Evolutionary conservation across 2,329 filamentous ascomycete species (phyloP), one percentile per base, ranked within the genome.

Genomic region (Trichoderma sp.): DNA sequence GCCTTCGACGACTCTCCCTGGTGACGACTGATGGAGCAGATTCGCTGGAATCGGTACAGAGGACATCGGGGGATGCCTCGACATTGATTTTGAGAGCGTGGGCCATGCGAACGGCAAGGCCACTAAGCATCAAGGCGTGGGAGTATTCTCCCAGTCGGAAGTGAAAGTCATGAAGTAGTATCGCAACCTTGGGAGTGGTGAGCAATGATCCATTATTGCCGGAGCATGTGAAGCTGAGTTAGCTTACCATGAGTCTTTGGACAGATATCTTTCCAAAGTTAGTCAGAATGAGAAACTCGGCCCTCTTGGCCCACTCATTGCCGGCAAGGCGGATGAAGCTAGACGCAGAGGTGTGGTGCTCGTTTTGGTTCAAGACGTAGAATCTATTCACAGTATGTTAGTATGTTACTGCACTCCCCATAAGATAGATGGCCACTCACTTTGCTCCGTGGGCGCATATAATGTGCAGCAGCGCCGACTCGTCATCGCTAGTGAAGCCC

Each of bases 91-190:
- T 81, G 7, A 83, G 75, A n/a, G 81, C 81, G 60, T 83, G 82
- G 3, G 82, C 82, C 81, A 83, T 82, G 36, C 82, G 81, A 7
- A 83, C 81, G 26, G 81, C 78, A 21, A 83, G 76, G n/a, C 82
- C 81, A 47, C 81, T 82, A 21, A 83, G 73, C 81, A 83, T 83
- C 43, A 83, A 77, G 21, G 81, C 81, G 64, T 83, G 80, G 0
- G 79, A 80, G 70, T 82, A 83, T 73, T 83, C 80, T 68, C 81
- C 82, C 5, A 80, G 74, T 14, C 82, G 80, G 56, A 82, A 82
- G 68, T 82, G 80, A 36, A 81, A 83, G 73, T 83, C 82, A 67
- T 83, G 81, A 36, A 83, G 77, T 8, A 83, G 73, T 7, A 82
- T 79, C 9, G 79, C 80, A 24, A 81, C 81, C 81, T 82, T 11